Base-by-base conservation (phyloP, 2,329 filamentous ascomycete genomes). In the Monosporascus sp. region DNA sequence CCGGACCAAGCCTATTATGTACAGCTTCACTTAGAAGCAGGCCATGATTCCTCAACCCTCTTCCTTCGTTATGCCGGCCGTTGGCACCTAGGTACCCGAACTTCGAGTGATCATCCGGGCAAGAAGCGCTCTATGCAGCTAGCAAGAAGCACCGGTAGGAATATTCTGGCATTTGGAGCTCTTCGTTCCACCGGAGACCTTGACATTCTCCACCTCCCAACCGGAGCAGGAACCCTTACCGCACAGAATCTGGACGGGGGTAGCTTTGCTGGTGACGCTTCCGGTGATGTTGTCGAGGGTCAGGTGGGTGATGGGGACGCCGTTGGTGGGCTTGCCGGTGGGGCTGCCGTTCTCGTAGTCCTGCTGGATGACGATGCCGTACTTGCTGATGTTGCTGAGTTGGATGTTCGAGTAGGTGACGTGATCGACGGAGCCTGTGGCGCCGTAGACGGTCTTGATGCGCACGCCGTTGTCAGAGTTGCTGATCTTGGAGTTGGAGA, bases 101-200 rank as follows among this genome's bases (percentile, higher is more conserved):
- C 11, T 14, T 14, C 11, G 31, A 35, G 9, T 35, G 11, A 35
- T 14, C 31, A 35, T 35, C 31, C 31, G 31, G 4, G 31, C 31
- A 35, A 31, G 27, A 14, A 35, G 31, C 31, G 31, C 31, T 35
- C 11, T 35, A 35, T 35, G 31, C 31, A 35, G 14, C 31, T 56
- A 65, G 52, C 64, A 65, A 36, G 62, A 60, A 48, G 61, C 59
- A 7, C 57, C 54, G 9, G 52, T 49, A 2, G 65, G 65, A 7
- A 65, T 48, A 41, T 65, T 90, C 52, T 89, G 82, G 83, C 77
- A 80, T 38, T 72, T 87, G 51, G 84, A 87, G 54, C 78, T 61
- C 25, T 54, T 54, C 62, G 67, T 64, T 35, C 76, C 76, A 5
- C 72, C 72, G 0, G 65, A 67, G 4, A 75, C 60, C 6, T 54